Conservation (phyloP, 345 rosid genomes). For the Acer saccharum region DNA sequence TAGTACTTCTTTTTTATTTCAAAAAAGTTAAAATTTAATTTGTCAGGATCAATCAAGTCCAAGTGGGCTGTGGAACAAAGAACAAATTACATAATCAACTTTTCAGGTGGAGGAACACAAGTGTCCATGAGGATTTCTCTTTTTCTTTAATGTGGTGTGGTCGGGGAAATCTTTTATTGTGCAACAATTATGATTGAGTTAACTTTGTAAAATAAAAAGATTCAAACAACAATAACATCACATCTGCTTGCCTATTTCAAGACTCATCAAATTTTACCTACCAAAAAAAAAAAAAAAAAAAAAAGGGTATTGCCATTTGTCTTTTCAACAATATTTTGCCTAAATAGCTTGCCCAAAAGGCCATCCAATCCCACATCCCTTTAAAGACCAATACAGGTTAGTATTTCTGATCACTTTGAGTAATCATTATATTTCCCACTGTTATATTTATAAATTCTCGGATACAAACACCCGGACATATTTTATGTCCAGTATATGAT, state of each 20-base stretch:
- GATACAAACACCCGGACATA: no score
- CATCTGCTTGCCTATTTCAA: conserved; percentile 34
- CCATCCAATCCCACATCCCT: not conserved
- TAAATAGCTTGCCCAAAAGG: not conserved
- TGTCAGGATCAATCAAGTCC: conserved; percentile 13
- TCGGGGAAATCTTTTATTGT: no score
- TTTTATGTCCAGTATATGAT: no score
- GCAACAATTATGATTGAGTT: no score
- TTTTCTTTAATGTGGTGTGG: not conserved
- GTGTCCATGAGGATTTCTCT: not conserved
- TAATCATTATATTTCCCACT: not conserved
- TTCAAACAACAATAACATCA: conserved; percentile 25
- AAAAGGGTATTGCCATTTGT: not conserved
- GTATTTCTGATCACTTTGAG: not conserved
- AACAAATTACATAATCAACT: not conserved
- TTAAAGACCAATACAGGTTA: not conserved
- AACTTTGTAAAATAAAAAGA: not conserved
- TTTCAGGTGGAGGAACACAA: conserved; percentile 12
- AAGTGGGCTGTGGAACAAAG: not conserved
- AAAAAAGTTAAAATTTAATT: not conserved
- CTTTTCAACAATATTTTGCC: not conserved
- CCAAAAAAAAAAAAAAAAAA: not conserved
- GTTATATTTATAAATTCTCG: no score
- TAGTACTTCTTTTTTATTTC: not conserved
- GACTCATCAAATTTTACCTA: conserved; percentile 4